phyloP scores from a whole-genome alignment of 805 yeast species.

The Clavispora asparagi region DNA sequence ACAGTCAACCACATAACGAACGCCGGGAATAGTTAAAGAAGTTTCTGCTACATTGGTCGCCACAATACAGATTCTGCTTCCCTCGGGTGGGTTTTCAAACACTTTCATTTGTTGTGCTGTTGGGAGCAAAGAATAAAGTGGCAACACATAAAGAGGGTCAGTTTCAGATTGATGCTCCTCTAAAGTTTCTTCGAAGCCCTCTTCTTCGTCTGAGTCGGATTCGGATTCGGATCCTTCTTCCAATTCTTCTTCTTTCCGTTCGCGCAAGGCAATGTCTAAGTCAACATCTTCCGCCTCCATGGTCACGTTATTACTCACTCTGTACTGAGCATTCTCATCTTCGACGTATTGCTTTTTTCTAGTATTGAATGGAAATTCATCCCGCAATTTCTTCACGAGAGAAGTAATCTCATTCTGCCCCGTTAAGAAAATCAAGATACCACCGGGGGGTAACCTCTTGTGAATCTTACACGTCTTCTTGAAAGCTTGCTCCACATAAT shows the following conservation, averaged over 20 bases:
- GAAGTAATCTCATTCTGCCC: constrained; percentile 89
- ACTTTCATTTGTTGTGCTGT: constrained; percentile 93
- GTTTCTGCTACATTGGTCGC: constrained; percentile 99
- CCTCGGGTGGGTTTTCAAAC: constrained; percentile 78
- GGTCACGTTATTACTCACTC: constrained; percentile 56
- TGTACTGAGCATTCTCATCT: constrained; percentile 31
- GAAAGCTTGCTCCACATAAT: constrained; percentile 84
- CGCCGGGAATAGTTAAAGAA: constrained; percentile 92
- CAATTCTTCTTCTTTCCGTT: constrained; percentile 28
- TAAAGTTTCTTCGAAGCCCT: constrained; percentile 65
- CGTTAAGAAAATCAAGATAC: constrained; percentile 84
- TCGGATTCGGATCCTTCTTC: constrained; percentile 46
- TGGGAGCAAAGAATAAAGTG: constrained; percentile 89
- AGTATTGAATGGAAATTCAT: constrained; percentile 57
- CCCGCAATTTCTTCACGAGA: constrained; percentile 63
- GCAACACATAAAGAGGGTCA: constrained; percentile 85
- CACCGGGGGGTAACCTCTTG: constrained; percentile 83
- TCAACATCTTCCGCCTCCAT: constrained; percentile 88
- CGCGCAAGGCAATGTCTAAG: constrained; percentile 46
- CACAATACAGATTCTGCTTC: constrained; percentile 82
- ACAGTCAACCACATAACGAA: constrained; percentile 89
- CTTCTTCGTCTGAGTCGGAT: constrained; percentile 41
- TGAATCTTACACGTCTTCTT: constrained; percentile 85
- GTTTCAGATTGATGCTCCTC: constrained; percentile 66
- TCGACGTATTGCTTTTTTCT: constrained; percentile 15